Evolutionary conservation across 345 rosid genomes (phyloP).

Genomic region (Citropsis articulata): DNA sequence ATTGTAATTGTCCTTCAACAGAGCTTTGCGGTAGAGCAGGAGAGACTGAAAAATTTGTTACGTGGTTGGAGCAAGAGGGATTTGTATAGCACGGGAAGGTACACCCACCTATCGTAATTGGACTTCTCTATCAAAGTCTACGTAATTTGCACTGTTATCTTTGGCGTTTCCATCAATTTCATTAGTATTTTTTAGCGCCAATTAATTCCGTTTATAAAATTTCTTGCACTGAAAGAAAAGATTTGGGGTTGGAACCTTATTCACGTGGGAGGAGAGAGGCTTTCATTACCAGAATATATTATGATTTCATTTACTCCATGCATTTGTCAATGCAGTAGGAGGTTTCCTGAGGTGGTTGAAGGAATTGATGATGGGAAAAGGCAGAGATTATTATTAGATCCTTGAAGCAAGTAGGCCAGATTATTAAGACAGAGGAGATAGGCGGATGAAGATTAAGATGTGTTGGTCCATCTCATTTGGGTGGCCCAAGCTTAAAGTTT

Average conservation of each 20-base stretch:
- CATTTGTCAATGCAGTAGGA: neutral
- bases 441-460: constrained; percentile 42
- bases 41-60: constrained; percentile 30
- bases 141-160: constrained; percentile 11
- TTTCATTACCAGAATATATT: neutral
- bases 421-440: constrained; percentile 24
- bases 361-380: neutral
- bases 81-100: constrained; percentile 25
- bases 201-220: no score
- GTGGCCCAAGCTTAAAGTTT: fast-evolving
- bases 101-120: constrained; percentile 25
- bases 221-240: no score
- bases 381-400: neutral
- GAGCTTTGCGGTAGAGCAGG: constrained; percentile 22
- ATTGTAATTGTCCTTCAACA: neutral
- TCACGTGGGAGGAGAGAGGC: neutral
- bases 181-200: no score
- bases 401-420: neutral
- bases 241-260: no score
- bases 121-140: constrained; percentile 11
- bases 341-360: constrained; percentile 26
- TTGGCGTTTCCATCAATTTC: neutral
- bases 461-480: no score
- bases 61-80: constrained; percentile 27
- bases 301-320: neutral